Base-by-base conservation (phyloP, 192 early-diverging fungal genomes). In the Rhizophagus sp. region DNA sequence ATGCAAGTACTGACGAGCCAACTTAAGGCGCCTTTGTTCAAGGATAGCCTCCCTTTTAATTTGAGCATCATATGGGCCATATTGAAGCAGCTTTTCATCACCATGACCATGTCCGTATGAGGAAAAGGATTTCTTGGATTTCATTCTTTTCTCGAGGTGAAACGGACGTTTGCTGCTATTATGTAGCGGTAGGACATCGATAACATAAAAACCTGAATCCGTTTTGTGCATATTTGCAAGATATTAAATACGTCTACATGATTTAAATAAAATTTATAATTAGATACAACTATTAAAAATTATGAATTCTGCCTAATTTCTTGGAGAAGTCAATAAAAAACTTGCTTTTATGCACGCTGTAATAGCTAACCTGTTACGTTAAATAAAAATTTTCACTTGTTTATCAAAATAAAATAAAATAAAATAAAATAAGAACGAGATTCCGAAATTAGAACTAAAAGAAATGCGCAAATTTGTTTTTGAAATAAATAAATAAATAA, bases 151-250 rank as follows among this genome's bases (percentile, higher is more conserved):
- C 44, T 87, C 89, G 33, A 90, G 76, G 64, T 89, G 88, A 66
- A 76, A 76, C 27, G 89, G 89, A 41, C 87, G 83, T n/a, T 84
- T 84, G 64, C 86, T 82, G 8, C 80, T 80, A 62, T 89, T 81
- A 77, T 86, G 85, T 12, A 89, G 81, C 17, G 82, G 61, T 13
- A 83, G 81, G 24, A 84, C 85, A 63, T 89, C 88, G 50, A 89
- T 83, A 39, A 89, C 86, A 69, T 83, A 89, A 74, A 89, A 89
- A 44, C 85, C 88, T 13, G 84, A 64, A 49, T 86, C 57, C 52
- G 83, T 88, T 27, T 69, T 80, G 24, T 89, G 79, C 87, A 88
- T 88, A 39, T 84, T 57, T 33, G 25, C 15, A 19, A 57, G 17
- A 17, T 50, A 50, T 12, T 50, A 36, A 36, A 50, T 17, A 50